Conservation (phyloP, 768 basidiomycete genomes). For the Vararia minispora region DNA sequence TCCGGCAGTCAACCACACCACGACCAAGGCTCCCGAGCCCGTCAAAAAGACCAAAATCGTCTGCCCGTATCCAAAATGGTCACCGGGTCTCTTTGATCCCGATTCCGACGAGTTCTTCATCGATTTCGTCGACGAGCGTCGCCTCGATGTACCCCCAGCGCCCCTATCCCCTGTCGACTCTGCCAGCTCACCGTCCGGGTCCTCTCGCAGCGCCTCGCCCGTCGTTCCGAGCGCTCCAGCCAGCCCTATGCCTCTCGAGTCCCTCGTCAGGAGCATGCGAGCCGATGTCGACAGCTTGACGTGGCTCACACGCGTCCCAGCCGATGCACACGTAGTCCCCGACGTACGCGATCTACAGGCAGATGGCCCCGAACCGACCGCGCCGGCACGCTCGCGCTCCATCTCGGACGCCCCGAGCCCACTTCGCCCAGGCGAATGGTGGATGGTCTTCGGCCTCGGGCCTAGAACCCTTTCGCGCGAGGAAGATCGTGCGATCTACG, state of each 20-base stretch:
- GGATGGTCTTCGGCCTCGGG: no score
- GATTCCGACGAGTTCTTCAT: constrained; percentile 15
- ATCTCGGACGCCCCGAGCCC: constrained; percentile 2
- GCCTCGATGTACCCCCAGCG: constrained; percentile 2
- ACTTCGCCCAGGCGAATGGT: no score
- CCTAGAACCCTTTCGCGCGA: no score
- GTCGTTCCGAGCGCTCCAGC: constrained; percentile 12
- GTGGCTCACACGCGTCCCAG: constrained; percentile 3
- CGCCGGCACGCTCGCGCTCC: constrained; percentile 7
- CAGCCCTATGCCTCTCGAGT: constrained; percentile 7
- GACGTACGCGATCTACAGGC: background rate
- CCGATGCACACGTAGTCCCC: background rate
- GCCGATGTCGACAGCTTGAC: constrained; percentile 1
- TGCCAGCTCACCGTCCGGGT: constrained; percentile 8
- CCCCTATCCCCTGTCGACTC: constrained; percentile 10
- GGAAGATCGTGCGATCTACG: no score
- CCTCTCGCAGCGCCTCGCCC: constrained; percentile 9
- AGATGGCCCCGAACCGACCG: constrained; percentile 1
- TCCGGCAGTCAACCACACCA: constrained; percentile 1
- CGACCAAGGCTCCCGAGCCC: constrained; percentile 3
- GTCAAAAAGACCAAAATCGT: constrained; percentile 6
- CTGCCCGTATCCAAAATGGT: constrained; percentile 4
- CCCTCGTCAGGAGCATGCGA: constrained; percentile 2
- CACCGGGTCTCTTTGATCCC: constrained; percentile 15
- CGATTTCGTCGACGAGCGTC: constrained; percentile 13